phyloP scores from a whole-genome alignment of 75 land plant genomes.

The Selaginella tamariscina region DNA sequence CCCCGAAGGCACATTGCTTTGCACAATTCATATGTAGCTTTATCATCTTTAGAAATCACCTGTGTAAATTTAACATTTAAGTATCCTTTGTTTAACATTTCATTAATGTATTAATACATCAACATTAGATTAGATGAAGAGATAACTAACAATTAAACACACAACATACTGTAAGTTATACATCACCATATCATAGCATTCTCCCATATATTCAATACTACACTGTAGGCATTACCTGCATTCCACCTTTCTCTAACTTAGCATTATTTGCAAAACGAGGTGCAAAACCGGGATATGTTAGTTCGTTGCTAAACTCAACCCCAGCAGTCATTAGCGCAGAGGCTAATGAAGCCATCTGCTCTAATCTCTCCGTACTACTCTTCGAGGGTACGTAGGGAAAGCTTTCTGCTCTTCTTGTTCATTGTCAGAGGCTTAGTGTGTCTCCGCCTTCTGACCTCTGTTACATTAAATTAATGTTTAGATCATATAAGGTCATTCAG shows the following conservation, averaged over 20 bases:
- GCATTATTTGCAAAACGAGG: conserved; percentile 53
- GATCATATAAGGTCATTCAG: too few relatives aligned
- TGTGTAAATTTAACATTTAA: too few relatives aligned
- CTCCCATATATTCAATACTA: too few relatives aligned
- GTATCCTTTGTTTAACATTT: too few relatives aligned
- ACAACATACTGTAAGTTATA: too few relatives aligned
- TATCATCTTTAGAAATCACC: conserved; percentile 56
- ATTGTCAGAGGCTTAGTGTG: conserved; percentile 17
- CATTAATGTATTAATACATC: too few relatives aligned
- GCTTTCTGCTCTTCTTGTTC: conserved; percentile 56
- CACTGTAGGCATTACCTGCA: too few relatives aligned
- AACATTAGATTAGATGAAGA: too few relatives aligned
- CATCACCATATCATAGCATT: too few relatives aligned
- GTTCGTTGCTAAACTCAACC: conserved; percentile 46
- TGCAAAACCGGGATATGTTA: conserved; percentile 68
- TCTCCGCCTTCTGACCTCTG: conserved; percentile 23
- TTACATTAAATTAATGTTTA: too few relatives aligned
- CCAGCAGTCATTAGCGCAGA: conserved; percentile 56
- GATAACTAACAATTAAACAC: too few relatives aligned
- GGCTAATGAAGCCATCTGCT: conserved; percentile 76
- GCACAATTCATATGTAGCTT: conserved; percentile 50
- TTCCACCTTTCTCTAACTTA: conserved; percentile 46
- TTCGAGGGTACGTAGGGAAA: conserved; percentile 57
- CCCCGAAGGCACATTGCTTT: conserved; percentile 57
- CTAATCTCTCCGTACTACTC: conserved; percentile 35